Percentiles rank a stretch among this genome's conserved stretches.
These are phyloP conservation scores for Micractinium conductrix DNA, from an alignment of 139 green algal species.

Conservation along the genomic window DNA sequence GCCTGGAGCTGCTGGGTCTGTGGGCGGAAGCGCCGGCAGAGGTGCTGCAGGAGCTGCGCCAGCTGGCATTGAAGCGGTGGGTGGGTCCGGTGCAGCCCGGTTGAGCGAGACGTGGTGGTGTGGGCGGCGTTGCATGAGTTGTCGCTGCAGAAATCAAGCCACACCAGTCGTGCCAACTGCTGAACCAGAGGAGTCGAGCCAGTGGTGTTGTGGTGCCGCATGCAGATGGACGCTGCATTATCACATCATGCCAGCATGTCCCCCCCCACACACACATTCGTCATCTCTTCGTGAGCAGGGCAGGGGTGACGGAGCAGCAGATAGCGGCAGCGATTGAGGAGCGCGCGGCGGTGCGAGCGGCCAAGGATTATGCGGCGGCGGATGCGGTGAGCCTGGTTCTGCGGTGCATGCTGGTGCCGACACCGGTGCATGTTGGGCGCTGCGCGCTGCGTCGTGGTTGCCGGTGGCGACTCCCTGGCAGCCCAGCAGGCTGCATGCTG, in stretches of 20 bases:
- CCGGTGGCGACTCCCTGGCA: too few species aligned
- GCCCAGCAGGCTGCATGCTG: too few species aligned
- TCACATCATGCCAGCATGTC: not conserved
- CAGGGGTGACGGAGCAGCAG: slow-evolving; percentile 74
- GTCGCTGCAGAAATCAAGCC: too few species aligned
- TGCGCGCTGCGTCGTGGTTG: too few species aligned
- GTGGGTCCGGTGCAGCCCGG: too few species aligned
- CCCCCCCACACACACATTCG: not conserved
- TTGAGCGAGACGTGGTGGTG: too few species aligned
- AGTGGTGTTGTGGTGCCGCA: not conserved
- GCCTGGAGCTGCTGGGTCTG: slow-evolving; percentile 57
- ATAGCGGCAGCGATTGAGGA: slow-evolving; percentile 62
- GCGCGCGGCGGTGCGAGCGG: slow-evolving; percentile 52
- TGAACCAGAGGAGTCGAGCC: not conserved
- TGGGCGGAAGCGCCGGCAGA: slow-evolving; percentile 20
- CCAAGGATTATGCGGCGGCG: slow-evolving; percentile 84
- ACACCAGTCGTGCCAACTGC: not conserved
- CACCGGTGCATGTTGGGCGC: too few species aligned
- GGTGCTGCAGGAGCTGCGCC: slow-evolving; percentile 39
- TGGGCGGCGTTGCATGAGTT: too few species aligned
- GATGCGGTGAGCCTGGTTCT: slow-evolving; percentile 77
- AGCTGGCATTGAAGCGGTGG: too few species aligned
- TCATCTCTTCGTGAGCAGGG: slow-evolving; percentile 40
- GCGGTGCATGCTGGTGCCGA: too few species aligned
- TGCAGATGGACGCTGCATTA: not conserved